Conservation (phyloP, 441 rosid genomes). For the Flueggea neowawraea region DNA sequence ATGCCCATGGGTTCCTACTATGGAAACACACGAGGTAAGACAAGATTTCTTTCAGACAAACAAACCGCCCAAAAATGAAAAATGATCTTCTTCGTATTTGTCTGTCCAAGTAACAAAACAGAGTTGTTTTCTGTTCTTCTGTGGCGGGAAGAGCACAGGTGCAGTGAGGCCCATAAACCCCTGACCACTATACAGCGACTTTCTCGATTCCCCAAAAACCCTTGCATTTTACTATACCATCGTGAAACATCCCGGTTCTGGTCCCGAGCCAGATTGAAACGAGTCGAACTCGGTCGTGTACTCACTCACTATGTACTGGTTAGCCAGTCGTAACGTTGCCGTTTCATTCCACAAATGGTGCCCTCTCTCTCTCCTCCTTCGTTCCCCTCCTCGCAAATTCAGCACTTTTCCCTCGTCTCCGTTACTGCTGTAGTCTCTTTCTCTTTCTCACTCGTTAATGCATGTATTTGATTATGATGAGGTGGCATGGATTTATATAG, state of each 20-base stretch:
- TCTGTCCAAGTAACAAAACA: neutral
- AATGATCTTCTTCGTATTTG: too few relatives aligned
- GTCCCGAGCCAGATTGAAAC: neutral
- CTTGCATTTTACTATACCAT: slow-evolving; percentile 2
- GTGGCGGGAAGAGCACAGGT: slow-evolving; percentile 32
- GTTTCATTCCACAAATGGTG: slow-evolving; percentile 63
- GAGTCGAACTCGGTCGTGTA: neutral
- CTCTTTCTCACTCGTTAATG: neutral
- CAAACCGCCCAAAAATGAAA: too few relatives aligned
- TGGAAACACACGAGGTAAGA: too few relatives aligned
- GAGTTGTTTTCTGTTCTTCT: neutral
- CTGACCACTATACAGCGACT: neutral
- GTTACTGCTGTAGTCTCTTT: slow-evolving; percentile 35
- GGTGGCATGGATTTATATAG: slow-evolving; percentile 2
- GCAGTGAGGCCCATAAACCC: too few relatives aligned
- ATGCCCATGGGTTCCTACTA: too few relatives aligned
- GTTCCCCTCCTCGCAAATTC: slow-evolving; percentile 36
- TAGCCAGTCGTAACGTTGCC: slow-evolving; percentile 65
- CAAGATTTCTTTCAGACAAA: too few relatives aligned
- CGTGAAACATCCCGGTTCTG: too few relatives aligned
- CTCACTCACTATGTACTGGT: slow-evolving; percentile 49
- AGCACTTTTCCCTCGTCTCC: slow-evolving; percentile 39
- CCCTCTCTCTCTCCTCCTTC: slow-evolving; percentile 46
- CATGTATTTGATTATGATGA: neutral
- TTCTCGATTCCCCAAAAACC: slow-evolving; percentile 23